Evolutionary conservation across 768 basidiomycete species (phyloP).

Genomic region (Kwoniella sp.): DNA sequence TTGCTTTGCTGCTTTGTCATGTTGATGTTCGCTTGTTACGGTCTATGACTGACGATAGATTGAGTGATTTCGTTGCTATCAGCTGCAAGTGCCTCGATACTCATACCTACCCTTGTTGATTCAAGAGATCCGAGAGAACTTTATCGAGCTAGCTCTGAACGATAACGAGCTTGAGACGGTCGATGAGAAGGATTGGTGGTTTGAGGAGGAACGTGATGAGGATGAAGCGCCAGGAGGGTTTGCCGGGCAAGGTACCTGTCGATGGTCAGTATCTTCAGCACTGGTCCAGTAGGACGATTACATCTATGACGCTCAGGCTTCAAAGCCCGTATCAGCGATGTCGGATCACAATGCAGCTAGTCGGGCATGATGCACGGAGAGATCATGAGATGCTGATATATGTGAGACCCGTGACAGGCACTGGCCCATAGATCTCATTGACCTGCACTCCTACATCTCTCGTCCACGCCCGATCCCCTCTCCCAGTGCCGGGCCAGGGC

Average conservation of each 20-base stretch:
- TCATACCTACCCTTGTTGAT: conserved; percentile 89
- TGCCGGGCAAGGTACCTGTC: conserved; percentile 55
- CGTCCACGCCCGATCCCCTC: conserved; percentile 54
- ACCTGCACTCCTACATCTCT: conserved; percentile 62
- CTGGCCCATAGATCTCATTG: conserved; percentile 94
- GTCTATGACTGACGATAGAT: no score
- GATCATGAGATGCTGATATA: background rate
- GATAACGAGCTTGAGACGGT: conserved; percentile 73
- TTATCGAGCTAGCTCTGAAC: conserved; percentile 90
- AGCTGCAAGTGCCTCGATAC: conserved; percentile 75
- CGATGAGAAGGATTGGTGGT: conserved; percentile 96
- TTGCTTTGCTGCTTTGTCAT: no score
- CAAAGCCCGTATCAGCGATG: no score
- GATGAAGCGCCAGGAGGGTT: conserved; percentile 31
- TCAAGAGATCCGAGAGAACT: conserved; percentile 81
- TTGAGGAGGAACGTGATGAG: conserved; percentile 64
- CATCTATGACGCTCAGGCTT: no score
- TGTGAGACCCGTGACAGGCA: conserved; percentile 65
- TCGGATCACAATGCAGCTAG: no score
- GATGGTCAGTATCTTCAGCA: conserved; percentile 76
- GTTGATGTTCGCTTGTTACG: no score
- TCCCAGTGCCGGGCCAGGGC: conserved; percentile 53
- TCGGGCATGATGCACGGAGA: no score
- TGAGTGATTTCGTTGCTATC: background rate
- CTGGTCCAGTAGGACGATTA: no score